Evolutionary conservation across 176 grass and related monocot genomes (phyloP), one percentile per base, ranked within the genome.

Genomic region (Musa acuminata): DNA sequence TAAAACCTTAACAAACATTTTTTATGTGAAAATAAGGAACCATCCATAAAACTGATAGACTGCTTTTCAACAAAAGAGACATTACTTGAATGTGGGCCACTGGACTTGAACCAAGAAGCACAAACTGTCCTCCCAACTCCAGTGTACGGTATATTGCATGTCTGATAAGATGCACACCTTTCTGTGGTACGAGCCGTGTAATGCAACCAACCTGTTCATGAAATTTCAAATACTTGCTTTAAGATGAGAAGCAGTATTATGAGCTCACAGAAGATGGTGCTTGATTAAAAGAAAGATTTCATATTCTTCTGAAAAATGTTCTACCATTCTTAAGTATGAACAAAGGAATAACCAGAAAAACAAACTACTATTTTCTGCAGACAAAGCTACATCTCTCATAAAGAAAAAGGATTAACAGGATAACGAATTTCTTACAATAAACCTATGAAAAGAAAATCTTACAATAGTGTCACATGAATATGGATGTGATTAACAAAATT

Each of bases 91-190:
- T 98, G 57, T 98, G 80, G 54, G 75, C 80, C 76, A 98, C 86
- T 51, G 94, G 94, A 86, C 90, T 98, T 74, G 90, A 93, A 85
- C 94, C 94, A 64, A 98, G 80, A 78, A 98, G 94, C 79, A 98
- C 81, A 85, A 98, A 98, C 77, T 98, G 94, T 74, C 94, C 94
- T 50, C 90, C 90, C 59, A 98, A 80, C 78, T 93, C 90, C 51
- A 89, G 80, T 79, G 90, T 91, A 83, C 79, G 90, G 76, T 98
- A 98, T 55, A 98, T 87, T 62, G 90, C 90, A 84, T 98, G 90
- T 60, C 94, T 88, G 66, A 98, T 93, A 52, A 98, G 90, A 86
- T 98, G 90, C 71, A 98, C 94, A 71, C 94, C 94, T 84, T 98
- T 98, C 76, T 98, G 94, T 57, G 94, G 90, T 67, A 98, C 94